Evolutionary conservation across 129 eudicot genomes (phyloP).

Genomic region (Chrysanthemum makinoi): DNA sequence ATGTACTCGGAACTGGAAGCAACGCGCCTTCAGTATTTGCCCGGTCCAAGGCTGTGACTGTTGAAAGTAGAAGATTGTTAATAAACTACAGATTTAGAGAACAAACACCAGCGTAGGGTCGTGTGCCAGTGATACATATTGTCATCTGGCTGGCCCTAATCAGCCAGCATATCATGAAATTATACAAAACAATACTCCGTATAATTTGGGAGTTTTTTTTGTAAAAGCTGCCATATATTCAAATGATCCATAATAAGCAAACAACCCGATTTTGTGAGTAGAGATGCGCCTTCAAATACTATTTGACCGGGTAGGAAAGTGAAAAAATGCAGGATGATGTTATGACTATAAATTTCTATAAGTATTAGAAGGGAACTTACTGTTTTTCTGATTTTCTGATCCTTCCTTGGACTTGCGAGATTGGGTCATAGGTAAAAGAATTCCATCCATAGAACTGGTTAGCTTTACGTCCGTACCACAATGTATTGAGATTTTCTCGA

Average conservation of each 20-base stretch:
- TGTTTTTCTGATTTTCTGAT: conserved; percentile 40
- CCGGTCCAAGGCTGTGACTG: conserved; percentile 97
- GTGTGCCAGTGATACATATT: background rate
- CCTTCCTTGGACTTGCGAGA: conserved; percentile 61
- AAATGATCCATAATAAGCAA: too few relatives aligned
- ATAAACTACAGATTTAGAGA: conserved; percentile 5
- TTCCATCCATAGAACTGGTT: conserved; percentile 60
- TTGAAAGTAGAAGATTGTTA: conserved; percentile 25
- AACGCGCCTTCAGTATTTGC: conserved; percentile 84
- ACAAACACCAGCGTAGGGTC: background rate
- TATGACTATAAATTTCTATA: too few relatives aligned
- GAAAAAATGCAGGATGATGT: too few relatives aligned
- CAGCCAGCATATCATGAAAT: too few relatives aligned
- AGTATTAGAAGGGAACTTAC: conserved; percentile 36
- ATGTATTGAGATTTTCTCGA: conserved; percentile 67
- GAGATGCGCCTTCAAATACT: too few relatives aligned
- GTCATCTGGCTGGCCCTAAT: too few relatives aligned
- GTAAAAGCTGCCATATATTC: too few relatives aligned
- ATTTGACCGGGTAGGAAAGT: too few relatives aligned
- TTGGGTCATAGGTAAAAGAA: conserved; percentile 62
- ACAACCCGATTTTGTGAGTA: too few relatives aligned
- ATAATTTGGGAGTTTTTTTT: too few relatives aligned
- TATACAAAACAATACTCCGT: too few relatives aligned
- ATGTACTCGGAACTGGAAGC: conserved; percentile 54
- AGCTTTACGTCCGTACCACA: conserved; percentile 63